Percentiles rank a stretch among this genome's conserved stretches.
phyloP scores from a whole-genome alignment of 2,329 filamentous ascomycete genomes.

The Beauveria varroae region DNA sequence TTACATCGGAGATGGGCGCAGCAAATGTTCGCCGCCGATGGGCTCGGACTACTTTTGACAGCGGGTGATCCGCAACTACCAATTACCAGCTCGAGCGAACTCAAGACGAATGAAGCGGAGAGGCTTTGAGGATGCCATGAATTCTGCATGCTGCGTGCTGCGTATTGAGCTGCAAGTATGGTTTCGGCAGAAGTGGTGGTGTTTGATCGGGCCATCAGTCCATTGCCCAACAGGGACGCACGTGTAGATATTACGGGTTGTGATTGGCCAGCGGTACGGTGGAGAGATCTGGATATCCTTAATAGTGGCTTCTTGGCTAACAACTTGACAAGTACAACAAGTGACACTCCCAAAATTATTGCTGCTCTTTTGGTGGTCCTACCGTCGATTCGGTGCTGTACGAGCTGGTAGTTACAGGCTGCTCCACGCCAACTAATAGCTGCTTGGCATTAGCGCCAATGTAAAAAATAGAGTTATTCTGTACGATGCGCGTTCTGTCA shows the following conservation, averaged over 20 bases:
- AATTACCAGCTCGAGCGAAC: too few relatives aligned
- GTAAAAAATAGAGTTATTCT: conserved; percentile 1
- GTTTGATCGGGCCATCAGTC: not conserved
- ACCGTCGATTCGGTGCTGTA: not conserved
- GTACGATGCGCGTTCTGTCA: not conserved
- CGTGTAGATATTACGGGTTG: not conserved
- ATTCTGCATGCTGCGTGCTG: too few relatives aligned
- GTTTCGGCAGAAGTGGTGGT: not conserved
- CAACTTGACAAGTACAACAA: too few relatives aligned
- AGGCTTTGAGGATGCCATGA: too few relatives aligned
- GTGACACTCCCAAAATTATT: too few relatives aligned
- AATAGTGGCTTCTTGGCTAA: too few relatives aligned
- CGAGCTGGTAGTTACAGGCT: not conserved
- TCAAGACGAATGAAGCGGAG: too few relatives aligned
- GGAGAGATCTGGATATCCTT: not conserved
- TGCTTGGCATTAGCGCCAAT: conserved; percentile 3
- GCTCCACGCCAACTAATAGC: not conserved
- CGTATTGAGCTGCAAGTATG: not conserved
- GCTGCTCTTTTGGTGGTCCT: not conserved
- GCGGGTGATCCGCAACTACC: not conserved
- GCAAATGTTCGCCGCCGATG: not conserved
- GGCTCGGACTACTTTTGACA: too few relatives aligned
- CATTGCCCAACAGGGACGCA: conserved; percentile 7
- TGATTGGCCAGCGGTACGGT: not conserved
- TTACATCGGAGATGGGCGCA: not conserved